Evolutionary conservation across 805 yeast species (phyloP).

Genomic region (Wickerhamomyces ciferrii): DNA sequence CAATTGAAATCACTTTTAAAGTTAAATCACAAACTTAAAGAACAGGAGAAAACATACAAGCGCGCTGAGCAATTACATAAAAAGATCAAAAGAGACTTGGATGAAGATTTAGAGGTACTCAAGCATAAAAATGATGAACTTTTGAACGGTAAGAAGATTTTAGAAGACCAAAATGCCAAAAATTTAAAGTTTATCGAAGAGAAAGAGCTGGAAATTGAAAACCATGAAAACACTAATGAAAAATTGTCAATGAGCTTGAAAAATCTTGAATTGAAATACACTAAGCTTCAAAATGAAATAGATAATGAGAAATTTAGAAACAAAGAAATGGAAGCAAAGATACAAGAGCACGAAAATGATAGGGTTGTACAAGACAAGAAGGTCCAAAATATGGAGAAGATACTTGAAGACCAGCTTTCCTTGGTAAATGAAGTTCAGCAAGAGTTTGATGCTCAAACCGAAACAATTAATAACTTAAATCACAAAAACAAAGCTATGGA

Average conservation of each 20-base stretch:
- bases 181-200: too few relatives aligned
- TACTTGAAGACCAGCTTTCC: conserved; percentile 1
- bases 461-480: background rate
- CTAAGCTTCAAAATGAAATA: background rate
- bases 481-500: background rate
- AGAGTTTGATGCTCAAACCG: conserved; percentile 1
- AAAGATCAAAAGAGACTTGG: background rate
- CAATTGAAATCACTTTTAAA: background rate
- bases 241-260: background rate
- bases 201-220: background rate
- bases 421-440: conserved; percentile 3
- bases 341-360: background rate
- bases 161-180: background rate
- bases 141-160: too few relatives aligned
- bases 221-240: background rate
- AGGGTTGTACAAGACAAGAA: background rate
- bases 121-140: background rate
- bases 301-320: background rate
- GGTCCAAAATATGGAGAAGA: background rate
- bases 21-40: too few relatives aligned
- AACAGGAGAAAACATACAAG: background rate
- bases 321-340: background rate
- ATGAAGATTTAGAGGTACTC: background rate
- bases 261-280: background rate
- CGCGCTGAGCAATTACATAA: background rate